Percentiles rank a stretch among this genome's conserved stretches.
These are phyloP conservation scores for Scorias spongiosa DNA, from an alignment of 2,329 filamentous ascomycete species.

Conservation along the genomic window DNA sequence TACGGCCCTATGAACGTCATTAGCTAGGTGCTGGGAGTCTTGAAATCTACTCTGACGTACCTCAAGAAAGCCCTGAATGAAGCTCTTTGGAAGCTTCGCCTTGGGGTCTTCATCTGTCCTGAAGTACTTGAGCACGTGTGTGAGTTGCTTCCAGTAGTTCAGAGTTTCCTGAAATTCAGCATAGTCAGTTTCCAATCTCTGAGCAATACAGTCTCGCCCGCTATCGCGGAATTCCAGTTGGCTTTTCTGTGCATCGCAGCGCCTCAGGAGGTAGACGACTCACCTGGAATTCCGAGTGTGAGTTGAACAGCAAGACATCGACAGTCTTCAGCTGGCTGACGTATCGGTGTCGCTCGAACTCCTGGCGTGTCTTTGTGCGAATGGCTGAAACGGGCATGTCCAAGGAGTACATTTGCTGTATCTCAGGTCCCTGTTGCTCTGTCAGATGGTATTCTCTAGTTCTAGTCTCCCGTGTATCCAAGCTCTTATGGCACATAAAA, in stretches of 20 bases:
- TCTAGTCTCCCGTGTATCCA: neutral
- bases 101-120: constrained; percentile 69
- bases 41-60: constrained; percentile 37
- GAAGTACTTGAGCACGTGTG: constrained; percentile 95
- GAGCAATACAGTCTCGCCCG: too few relatives aligned
- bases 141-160: constrained; percentile 98
- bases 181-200: too few relatives aligned
- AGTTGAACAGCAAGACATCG: constrained; percentile 81
- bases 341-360: constrained; percentile 91
- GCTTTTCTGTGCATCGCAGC: too few relatives aligned
- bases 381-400: constrained; percentile 75
- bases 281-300: constrained; percentile 89
- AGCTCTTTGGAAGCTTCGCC: constrained; percentile 65
- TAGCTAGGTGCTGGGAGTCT: constrained; percentile 2
- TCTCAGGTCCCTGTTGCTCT: constrained; percentile 64
- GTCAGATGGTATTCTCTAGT: constrained; percentile 2
- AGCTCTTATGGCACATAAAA: neutral
- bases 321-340: constrained; percentile 78
- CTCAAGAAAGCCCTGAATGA: constrained; percentile 92
- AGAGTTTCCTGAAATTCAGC: constrained; percentile 61
- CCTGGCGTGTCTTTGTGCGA: constrained; percentile 85
- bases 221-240: too few relatives aligned
- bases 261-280: constrained; percentile 3
- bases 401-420: constrained; percentile 93
- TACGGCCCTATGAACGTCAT: constrained; percentile 9